Evolutionary conservation across 257 asterid genomes (phyloP), one percentile per base, ranked within the genome.

Genomic region (Scutellaria galericulata): DNA sequence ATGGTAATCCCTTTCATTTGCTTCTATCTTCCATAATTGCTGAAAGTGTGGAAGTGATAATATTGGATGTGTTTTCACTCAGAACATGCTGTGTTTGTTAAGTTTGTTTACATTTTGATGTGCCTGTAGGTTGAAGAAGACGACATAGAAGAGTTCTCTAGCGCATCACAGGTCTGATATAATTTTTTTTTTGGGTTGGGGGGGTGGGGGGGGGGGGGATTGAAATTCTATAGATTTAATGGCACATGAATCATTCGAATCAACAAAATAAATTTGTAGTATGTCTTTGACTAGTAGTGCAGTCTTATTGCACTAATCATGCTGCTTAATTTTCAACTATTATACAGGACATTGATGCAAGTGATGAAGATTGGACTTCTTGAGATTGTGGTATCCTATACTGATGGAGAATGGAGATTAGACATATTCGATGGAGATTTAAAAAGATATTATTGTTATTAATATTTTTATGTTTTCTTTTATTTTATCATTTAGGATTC

Each of bases 341-440:
- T 48, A 45, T 42, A 78, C 83, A 89, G 93, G 93, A 85, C 72
- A 74, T 74, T 47, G 79, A 71, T 71, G 80, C 75, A 61, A 91
- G 93, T 66, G 96, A 89, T 80, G 89, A 81, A 81, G 93, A 85
- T 47, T 87, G 89, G 93, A 74, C 69, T 69, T 79, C 77, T 65
- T 87, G 84, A 87, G 57, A 74, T 76, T 66, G 20, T 53, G 64
- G 14, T 37, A 37, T 54, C 20, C 5, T 9, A 12, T 18, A 18
- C 0, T 18, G 18, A 18, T 18, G 18, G 18, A 18, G 18, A 18
- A 18, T 18, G 18, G 18, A 18, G 18, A 18, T 18, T 18, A 18
- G 18, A 18, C 18, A 18, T 18, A 18, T 18, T 18, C 0, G 18
- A 18, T 18, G 18, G 18, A 18, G 18, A 18, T 18, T 18, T 18